Conservation (phyloP, 2,329 filamentous ascomycete species). For the Cercospora sp. region DNA sequence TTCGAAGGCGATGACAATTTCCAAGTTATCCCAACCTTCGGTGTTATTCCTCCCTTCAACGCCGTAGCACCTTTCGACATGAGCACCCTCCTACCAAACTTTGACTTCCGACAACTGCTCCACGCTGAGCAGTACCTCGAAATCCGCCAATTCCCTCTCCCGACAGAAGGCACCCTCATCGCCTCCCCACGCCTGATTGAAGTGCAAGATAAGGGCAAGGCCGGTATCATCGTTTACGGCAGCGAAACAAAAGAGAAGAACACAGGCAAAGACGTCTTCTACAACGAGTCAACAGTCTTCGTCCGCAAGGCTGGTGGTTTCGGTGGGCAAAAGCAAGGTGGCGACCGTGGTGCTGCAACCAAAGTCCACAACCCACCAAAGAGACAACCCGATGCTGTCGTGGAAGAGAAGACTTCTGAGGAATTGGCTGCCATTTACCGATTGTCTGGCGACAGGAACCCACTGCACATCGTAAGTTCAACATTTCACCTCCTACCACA, state of each 20-base stretch:
- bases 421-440: slow-evolving; percentile 94
- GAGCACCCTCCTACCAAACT: slow-evolving; percentile 86
- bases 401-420: slow-evolving; percentile 81
- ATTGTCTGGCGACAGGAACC: slow-evolving; percentile 91
- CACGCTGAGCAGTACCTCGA: slow-evolving; percentile 99
- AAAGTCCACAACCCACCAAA: slow-evolving; percentile 76
- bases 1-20: slow-evolving; percentile 92
- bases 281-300: slow-evolving; percentile 94
- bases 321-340: slow-evolving; percentile 74
- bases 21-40: slow-evolving; percentile 91
- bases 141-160: slow-evolving; percentile 86
- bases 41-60: slow-evolving; percentile 92
- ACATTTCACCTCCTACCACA: too few species aligned
- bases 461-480: slow-evolving; percentile 69
- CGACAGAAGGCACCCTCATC: slow-evolving; percentile 74
- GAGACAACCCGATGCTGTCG: slow-evolving; percentile 74
- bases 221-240: slow-evolving; percentile 77
- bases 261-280: slow-evolving; percentile 88
- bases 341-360: slow-evolving; percentile 77
- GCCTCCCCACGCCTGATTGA: slow-evolving; percentile 82
- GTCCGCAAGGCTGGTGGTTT: slow-evolving; percentile 90
- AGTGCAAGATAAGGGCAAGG: slow-evolving; percentile 92
- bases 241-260: slow-evolving; percentile 81
- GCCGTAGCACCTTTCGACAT: slow-evolving; percentile 77
- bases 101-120: slow-evolving; percentile 96